Evolutionary conservation across 345 rosid genomes (phyloP), one percentile per base, ranked within the genome.

Genomic region (Populus deltoides): DNA sequence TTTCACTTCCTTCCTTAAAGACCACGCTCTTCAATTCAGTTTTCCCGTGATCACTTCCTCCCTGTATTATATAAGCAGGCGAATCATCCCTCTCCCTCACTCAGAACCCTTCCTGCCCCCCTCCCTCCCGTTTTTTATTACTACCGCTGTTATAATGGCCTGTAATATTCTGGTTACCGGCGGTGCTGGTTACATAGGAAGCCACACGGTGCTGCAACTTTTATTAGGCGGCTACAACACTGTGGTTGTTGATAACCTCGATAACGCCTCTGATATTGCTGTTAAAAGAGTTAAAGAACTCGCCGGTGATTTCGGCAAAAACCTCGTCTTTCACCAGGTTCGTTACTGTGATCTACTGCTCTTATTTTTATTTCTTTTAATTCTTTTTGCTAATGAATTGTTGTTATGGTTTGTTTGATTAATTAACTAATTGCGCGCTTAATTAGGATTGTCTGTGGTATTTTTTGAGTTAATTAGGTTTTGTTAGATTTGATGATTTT

Each of bases 111-210:
- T 16, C 24, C 49, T 65, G 41, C 41, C 61, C 27, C 25, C n/a
- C 15, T 27, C 27, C 13, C 10, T 35, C 38, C 17, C 1, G 29
- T 41, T 15, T n/a, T 25, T 15, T 20, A 17, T 39, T 62, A 22
- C 47, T 5, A 33, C 38, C n/a, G 22, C 22, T 53, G 73, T 80
- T 43, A 59, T 47, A 31, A 88, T 87, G 91, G 81, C 84, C 71
- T 81, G 47, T 75, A 88, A 41, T 72, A 82, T 96, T 70, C 83
- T 97, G 70, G 98, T 97, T 29, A 92, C 97, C 75, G 99, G 99
- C 11, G 99, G 99, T 45, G 97, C 99, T 81, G 99, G 98, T 67
- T 97, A 92, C 85, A 97, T 94, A 73, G 99, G 99, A 7, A 94
- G 93, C 77, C 99, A 97, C 87, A 91, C 99, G 4, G 99, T 94